Evolutionary conservation across 1,284 basidiomycete species (phyloP), one percentile per base, ranked within the genome.

Genomic region (Ganoderma resinaceum): DNA sequence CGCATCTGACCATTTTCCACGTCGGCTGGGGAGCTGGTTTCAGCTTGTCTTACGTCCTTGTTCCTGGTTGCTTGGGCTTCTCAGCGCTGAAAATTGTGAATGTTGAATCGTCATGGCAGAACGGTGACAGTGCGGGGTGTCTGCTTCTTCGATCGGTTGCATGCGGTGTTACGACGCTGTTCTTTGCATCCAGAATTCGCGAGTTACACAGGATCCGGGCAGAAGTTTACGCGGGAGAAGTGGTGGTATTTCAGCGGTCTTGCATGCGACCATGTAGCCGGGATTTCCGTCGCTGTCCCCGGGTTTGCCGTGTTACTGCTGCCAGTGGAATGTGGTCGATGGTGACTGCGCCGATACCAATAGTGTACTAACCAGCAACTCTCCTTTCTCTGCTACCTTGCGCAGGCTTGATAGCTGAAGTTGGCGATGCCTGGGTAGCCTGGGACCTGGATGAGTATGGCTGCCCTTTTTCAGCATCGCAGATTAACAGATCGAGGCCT

Each of bases 141-240:
- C 31, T 55, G 52, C 38, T 43, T 61, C 38, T 43, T 61, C 31
- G 52, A 55, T 55, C 52, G 29, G 29, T 55, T 55, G 31, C 29
- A 33, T 49, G 46, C 46, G 23, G 46, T 49, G 46, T 23, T 49
- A 49, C 46, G 23, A 14, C 46, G 46, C 43, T 12, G 23, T 49
- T 49, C 23, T 26, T 49, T 26, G 23, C 8, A 49, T 49, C 23
- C 23, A 49, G 43, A 46, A 46, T 46, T 26, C 23, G 23, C 11
- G 42, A 43, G 8, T 49, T 49, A 23, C 46, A 26, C 23, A 26
- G 52, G 52, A 18, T 1, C 52, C 46, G 46, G 46, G 11, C 23
- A 49, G 29, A 33, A 31, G 52, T 33, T 33, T 33, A 55, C 29
- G 29, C 52, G 52, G 52, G 52, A 55, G 52, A 55, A 55, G 52